phyloP scores from a whole-genome alignment of 2,329 filamentous ascomycete genomes.

The Ophiostoma fasciatum region DNA sequence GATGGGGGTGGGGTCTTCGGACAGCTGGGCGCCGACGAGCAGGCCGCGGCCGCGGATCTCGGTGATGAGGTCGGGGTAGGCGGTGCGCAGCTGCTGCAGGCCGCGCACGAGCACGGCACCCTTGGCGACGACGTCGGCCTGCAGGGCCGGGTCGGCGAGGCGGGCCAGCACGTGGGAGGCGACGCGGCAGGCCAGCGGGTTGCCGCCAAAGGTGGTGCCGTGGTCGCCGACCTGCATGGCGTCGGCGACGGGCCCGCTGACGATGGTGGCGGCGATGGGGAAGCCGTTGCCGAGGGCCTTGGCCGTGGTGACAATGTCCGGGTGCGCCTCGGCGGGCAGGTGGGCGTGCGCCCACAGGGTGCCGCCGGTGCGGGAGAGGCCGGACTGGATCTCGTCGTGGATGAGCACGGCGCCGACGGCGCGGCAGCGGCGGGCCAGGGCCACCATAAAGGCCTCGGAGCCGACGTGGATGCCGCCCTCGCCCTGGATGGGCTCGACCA shows the following conservation, averaged over 20 bases:
- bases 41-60: constrained; percentile 75
- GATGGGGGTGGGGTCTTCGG: constrained; percentile 54
- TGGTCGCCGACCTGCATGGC: constrained; percentile 59
- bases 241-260: constrained; percentile 46
- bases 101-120: constrained; percentile 31
- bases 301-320: constrained; percentile 84
- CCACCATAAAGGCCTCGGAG: constrained; percentile 65
- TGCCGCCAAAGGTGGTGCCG: constrained; percentile 88
- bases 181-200: constrained; percentile 70
- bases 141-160: constrained; percentile 56
- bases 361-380: constrained; percentile 66
- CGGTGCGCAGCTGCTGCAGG: constrained; percentile 30
- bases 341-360: constrained; percentile 75
- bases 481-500: constrained; percentile 93
- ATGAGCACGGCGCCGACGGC: constrained; percentile 81
- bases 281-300: constrained; percentile 96
- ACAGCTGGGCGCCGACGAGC: constrained; percentile 76
- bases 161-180: constrained; percentile 75
- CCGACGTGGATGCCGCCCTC: constrained; percentile 87
- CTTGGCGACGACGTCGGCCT: constrained; percentile 55
- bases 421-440: constrained; percentile 70
- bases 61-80: constrained; percentile 52
- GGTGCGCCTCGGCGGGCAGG: constrained; percentile 67
- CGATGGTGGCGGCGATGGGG: constrained; percentile 73
- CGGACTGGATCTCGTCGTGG: constrained; percentile 96